Base-by-base conservation (phyloP, 495 filamentous ascomycete genomes). In the Aspergillus kassunensis region DNA sequence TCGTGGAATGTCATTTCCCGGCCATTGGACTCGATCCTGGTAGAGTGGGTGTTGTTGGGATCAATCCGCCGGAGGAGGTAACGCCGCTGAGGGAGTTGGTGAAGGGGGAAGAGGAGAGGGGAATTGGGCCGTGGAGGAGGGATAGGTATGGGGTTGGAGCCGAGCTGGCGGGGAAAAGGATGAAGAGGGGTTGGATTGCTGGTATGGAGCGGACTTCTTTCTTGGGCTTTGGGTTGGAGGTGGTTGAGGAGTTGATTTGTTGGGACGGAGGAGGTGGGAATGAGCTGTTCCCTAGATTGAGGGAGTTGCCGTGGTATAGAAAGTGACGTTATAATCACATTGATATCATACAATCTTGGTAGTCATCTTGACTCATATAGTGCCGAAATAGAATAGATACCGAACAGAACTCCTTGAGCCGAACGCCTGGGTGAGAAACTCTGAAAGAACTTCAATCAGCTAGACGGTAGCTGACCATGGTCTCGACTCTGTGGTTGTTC, bases 401-500 rank as follows among this genome's bases (percentile, higher is more conserved):
- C 33, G 37, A 21, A 25, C 10, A 48, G 10, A 30, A 33, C 42
- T 45, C 42, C 42, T 27, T 4, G 24, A 18, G 15, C 39, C n/a
- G 15, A 30, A 45, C 42, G 25, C 42, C 42, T n/a, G n/a, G n/a
- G n/a, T n/a, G n/a, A n/a, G n/a, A n/a, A n/a, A n/a, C n/a, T n/a
- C n/a, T n/a, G n/a, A n/a, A n/a, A n/a, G n/a, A n/a, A 30, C 9
- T 61, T 57, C 46, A 77, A 55, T 77, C 74, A 2, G 72, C 68
- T 51, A 74, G 56, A 63, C 89, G 80, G 70, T 98, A 98, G 71
- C 89, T 95, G 34, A 98, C 93, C 34, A 96, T 65, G 4, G 93
- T 97, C 64, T 96, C 95, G 3, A 98, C 95, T 7, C 86, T 78
- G 66, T 98, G 93, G 59, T 83, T 93, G 52, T 85, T 89, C 6